Evolutionary conservation across 169 alveolate genomes (phyloP).

Genomic region (Blepharisma undulans): DNA sequence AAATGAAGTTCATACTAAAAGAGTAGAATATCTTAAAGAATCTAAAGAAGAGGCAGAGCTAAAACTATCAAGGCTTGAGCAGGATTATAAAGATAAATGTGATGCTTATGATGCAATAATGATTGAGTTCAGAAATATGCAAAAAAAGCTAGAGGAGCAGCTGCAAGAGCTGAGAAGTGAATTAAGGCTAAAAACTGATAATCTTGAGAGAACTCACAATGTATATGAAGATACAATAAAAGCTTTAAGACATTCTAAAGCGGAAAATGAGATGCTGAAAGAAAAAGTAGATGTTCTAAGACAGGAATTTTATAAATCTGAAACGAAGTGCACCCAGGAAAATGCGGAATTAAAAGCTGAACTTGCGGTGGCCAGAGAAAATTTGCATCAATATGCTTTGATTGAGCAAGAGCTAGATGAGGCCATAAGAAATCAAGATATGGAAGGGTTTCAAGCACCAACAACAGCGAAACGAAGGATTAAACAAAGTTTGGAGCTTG

Average conservation of each 20-base stretch:
- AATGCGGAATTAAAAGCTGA: conserved; percentile 70
- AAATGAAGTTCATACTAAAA: conserved; percentile 70
- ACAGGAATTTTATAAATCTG: conserved; percentile 73
- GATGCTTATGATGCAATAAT: conserved; percentile 66
- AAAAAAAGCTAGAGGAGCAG: conserved; percentile 68
- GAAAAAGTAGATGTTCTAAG: conserved; percentile 70
- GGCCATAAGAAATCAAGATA: conserved; percentile 70
- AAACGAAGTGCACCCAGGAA: conserved; percentile 60
- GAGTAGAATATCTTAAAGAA: conserved; percentile 63
- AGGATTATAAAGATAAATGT: conserved; percentile 64
- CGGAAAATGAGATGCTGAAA: conserved; percentile 70
- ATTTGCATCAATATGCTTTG: conserved; percentile 71
- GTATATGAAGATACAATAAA: conserved; percentile 77
- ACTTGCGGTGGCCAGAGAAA: conserved; percentile 71
- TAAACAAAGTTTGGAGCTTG: conserved; percentile 66
- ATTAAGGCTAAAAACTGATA: conserved; percentile 62
- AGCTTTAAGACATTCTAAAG: conserved; percentile 49
- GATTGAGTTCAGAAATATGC: conserved; percentile 63
- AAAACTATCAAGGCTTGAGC: conserved; percentile 50
- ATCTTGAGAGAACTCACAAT: conserved; percentile 61
- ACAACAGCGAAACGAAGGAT: conserved; percentile 79
- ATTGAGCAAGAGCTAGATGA: conserved; percentile 82
- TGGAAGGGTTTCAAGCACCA: conserved; percentile 62
- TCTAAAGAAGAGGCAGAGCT: conserved; percentile 70
- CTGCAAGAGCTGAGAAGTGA: conserved; percentile 63